Base-by-base conservation (phyloP, 1,139 yeast species). In the Yamadazyma spencermartinsiae region DNA sequence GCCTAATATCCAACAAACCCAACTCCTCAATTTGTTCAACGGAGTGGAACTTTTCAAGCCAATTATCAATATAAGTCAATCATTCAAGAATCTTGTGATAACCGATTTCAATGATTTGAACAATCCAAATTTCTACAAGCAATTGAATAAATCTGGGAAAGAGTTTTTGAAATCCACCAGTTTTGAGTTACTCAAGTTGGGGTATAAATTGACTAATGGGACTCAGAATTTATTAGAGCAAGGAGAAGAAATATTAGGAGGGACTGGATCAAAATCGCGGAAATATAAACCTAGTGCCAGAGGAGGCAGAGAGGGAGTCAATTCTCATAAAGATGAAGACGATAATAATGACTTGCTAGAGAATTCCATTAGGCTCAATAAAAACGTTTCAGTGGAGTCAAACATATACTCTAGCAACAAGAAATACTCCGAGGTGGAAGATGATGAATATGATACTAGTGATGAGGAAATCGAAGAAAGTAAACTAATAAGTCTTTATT, bases 21-120 rank as follows among this genome's bases (percentile, higher is more conserved):
- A 92, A 60, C 63, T 92, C 11, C 76, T 81, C 11, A 90, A 89
- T 9, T 82, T 94, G 4, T 60, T 90, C 20, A 79, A 90, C 0
- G 98, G 98, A 0, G 65, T 92, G 20, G 82, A 94, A 0, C 90
- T 97, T 0, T 76, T 92, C 4, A 74, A 85, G 47, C 82, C 96
- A 0, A 63, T 89, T 27, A 83, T 86, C 3, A 79, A 84, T 43
- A 74, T 92, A 29, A 92, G 96, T 0, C 75, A 82, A 3, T 95
- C 96, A 0, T 74, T 90, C 35, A 80, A 79, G 47, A 84, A 86
- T 40, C 66, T 90, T 38, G 75, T 89, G 13, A 79, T 85, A 1
- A 72, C 74, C 34, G 96, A 88, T 49, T 86, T 86, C 49, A 94
- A 86, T 54, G 87, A 90, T 1, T 15, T 41, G 31, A 40, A 33